Percentiles rank a stretch among this genome's conserved stretches.
Evolutionary conservation across 2,329 filamentous ascomycete genomes (phyloP).

Genomic region (Colletotrichum sp.): DNA sequence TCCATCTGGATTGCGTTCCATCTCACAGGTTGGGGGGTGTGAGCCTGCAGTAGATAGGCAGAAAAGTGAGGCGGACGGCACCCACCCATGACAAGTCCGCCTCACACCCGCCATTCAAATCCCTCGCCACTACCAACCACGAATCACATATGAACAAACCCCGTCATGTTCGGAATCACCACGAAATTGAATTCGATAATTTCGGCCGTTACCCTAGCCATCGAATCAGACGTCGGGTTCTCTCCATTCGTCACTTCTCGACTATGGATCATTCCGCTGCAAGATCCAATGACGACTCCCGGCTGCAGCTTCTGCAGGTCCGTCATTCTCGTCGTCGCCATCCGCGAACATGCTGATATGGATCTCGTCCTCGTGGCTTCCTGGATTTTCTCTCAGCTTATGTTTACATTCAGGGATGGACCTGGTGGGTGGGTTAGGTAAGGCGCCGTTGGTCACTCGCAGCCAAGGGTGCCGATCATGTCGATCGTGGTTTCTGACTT

Average conservation of each 20-base stretch:
- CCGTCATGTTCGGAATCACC: neutral
- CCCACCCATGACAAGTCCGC: conserved; percentile 14
- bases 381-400: neutral
- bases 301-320: conserved; percentile 19
- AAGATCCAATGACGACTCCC: conserved; percentile 17
- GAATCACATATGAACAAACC: neutral
- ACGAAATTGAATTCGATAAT: neutral
- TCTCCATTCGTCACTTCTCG: conserved; percentile 16
- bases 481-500: conserved; percentile 5
- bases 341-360: neutral
- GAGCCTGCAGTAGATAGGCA: conserved; percentile 20
- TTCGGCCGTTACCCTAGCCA: neutral
- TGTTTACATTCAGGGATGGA: conserved; percentile 2
- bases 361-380: conserved; percentile 14
- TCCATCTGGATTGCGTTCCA: conserved; percentile 7
- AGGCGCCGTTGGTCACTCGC: neutral
- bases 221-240: neutral
- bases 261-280: conserved; percentile 11
- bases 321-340: neutral
- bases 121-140: neutral
- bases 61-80: conserved; percentile 24
- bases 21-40: conserved; percentile 2
- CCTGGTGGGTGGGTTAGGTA: conserved; percentile 19
- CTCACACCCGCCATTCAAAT: conserved; percentile 4
- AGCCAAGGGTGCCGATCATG: neutral